Evolutionary conservation across 2,329 filamentous ascomycete species (phyloP), one percentile per base, ranked within the genome.

Genomic region (Beauveria sp.): DNA sequence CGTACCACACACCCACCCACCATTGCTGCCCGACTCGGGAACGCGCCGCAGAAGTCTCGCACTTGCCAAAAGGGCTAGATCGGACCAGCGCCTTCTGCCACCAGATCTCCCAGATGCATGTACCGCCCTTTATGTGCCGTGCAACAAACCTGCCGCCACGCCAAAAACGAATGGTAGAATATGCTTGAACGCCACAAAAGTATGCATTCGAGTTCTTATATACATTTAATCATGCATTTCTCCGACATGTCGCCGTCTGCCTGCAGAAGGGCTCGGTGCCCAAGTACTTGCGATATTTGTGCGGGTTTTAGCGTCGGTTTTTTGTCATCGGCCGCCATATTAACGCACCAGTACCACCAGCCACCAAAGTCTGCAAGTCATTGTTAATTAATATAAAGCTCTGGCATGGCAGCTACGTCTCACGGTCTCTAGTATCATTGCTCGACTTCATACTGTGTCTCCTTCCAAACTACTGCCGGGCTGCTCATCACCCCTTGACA

Each of bases 271-370:
- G 51, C 51, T 53, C 7, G 34, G 8, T 14, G 20, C 51, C 34
- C 38, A 26, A 9, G 54, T 59, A 59, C 57, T 66, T 72, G 70
- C 69, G 71, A 71, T 58, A 72, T 72, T 73, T 74, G 71, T 74
- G 72, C 72, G 67, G 68, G 64, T 72, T 73, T 69, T 69, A 67
- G 67, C 63, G 63, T 64, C 65, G 61, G 47, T 38, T 54, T 54
- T 61, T 40, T 40, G 42, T 50, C 51, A 28, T 43, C 20, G 40
- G 14, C 58, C 24, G 59, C 59, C 51, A 61, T 49, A 61, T 50
- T 51, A 43, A 26, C 42, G 40, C 38, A 60, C 42, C 42, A 22
- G n/a, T 28, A 60, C 28, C 28, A 22, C 47, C 28, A 58, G n/a
- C 28, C 10, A 28, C 52, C 12, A 14, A 22, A 28, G 22, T 26